These are phyloP conservation scores for Aspergillus aculeatus DNA, from an alignment of 2,329 filamentous ascomycete species.

Conservation along the genomic window DNA sequence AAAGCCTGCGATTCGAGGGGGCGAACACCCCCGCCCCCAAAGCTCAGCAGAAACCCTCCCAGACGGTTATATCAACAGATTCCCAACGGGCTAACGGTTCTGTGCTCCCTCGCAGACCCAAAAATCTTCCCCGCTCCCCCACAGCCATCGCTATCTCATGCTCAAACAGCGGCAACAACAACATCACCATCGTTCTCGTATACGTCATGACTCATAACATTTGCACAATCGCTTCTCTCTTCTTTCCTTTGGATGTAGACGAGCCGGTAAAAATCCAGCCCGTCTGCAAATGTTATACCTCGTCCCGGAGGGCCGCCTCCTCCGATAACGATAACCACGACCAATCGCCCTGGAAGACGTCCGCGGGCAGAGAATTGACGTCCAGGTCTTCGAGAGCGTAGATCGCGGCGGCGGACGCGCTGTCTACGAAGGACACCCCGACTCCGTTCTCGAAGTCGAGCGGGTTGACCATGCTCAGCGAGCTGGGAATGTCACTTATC, in stretches of 20 bases:
- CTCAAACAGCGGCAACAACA: not conserved
- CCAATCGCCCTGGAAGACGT: conserved; percentile 11
- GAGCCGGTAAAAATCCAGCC: not conserved
- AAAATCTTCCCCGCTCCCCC: rapidly evolving
- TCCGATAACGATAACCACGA: conserved; percentile 7
- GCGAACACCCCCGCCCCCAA: no score
- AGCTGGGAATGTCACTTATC: conserved; percentile 7
- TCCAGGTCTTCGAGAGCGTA: conserved; percentile 9
- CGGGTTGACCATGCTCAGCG: conserved; percentile 12
- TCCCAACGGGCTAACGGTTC: not conserved
- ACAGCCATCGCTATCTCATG: no score
- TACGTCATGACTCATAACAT: not conserved
- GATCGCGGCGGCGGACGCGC: not conserved
- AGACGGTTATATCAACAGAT: no score
- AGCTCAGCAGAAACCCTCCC: no score
- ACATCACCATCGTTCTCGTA: not conserved
- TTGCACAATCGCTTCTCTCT: not conserved
- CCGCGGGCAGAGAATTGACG: conserved; percentile 3
- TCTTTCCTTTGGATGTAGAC: not conserved
- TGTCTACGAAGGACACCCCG: conserved; percentile 1
- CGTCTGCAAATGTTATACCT: conserved; percentile 4
- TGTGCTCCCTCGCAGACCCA: not conserved
- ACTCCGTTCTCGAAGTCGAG: not conserved
- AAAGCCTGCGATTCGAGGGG: no score
- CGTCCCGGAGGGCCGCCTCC: conserved; percentile 7